Evolutionary conservation across 148 eudicot genomes (phyloP).

Genomic region (Rhododendron ovatum): DNA sequence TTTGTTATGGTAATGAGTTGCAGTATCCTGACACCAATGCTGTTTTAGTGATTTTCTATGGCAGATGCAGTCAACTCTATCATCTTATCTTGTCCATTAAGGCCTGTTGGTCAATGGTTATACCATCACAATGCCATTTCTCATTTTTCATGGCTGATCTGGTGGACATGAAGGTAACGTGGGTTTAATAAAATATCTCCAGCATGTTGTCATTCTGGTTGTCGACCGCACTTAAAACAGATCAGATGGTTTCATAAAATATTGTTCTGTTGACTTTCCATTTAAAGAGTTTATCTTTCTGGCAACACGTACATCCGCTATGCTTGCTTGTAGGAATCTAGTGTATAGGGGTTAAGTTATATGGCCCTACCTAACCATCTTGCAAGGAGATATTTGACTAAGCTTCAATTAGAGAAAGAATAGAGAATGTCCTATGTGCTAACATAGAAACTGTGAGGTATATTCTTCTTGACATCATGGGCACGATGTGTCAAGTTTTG

Average conservation of each 20-base stretch:
- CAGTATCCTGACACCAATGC: not conserved
- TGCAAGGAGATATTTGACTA: not conserved
- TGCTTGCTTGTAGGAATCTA: not conserved
- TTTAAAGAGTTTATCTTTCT: not conserved
- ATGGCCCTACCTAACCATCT: not conserved
- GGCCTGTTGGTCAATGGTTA: not conserved
- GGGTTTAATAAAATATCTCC: not conserved
- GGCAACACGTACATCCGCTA: not conserved
- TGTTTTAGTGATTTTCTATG: not conserved
- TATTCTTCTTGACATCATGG: too few relatives aligned
- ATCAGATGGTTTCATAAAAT: not conserved
- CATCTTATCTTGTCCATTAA: not conserved
- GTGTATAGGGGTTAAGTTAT: not conserved
- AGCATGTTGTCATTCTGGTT: not conserved
- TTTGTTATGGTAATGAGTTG: not conserved
- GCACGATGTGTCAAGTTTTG: too few relatives aligned
- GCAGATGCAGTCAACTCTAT: not conserved
- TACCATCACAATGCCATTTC: not conserved
- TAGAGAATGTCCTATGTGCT: not conserved
- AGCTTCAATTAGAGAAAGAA: not conserved
- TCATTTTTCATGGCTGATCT: not conserved
- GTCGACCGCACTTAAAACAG: not conserved
- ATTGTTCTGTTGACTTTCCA: slow-evolving; percentile 2
- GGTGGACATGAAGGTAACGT: not conserved
- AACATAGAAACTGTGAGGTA: too few relatives aligned